Conservation (phyloP, 225 moss, liverwort and hornwort species). For the Marchantia polymorpha region DNA sequence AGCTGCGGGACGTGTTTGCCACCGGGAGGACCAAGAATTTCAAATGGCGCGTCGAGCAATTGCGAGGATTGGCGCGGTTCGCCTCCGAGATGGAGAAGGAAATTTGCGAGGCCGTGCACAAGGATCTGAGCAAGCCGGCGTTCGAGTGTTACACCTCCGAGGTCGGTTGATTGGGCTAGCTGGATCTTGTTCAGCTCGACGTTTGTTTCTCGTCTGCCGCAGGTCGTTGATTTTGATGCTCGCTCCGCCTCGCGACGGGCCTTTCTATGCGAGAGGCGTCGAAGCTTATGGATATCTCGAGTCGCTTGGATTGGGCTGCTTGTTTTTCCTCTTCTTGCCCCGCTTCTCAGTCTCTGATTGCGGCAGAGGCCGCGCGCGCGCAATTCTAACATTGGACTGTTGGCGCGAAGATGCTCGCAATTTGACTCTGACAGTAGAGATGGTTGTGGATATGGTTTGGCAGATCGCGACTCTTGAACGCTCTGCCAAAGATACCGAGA, state of each 20-base stretch:
- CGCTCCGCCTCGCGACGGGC: neutral
- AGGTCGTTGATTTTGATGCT: neutral
- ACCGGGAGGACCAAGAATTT: slow-evolving; percentile 48
- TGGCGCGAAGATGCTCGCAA: neutral
- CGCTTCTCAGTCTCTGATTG: neutral
- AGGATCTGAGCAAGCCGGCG: slow-evolving; percentile 60
- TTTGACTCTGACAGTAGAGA: neutral
- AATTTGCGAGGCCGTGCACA: slow-evolving; percentile 47
- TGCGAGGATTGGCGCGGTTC: slow-evolving; percentile 45
- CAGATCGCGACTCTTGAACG: neutral
- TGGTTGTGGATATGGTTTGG: neutral
- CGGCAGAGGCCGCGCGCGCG: neutral
- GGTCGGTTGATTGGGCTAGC: slow-evolving; percentile 23
- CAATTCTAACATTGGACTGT: neutral
- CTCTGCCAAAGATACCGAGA: slow-evolving; percentile 3
- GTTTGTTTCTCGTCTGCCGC: neutral
- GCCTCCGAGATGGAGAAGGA: slow-evolving; percentile 49
- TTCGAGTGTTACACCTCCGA: slow-evolving; percentile 47
- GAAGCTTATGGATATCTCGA: neutral
- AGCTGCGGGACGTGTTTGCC: slow-evolving; percentile 44
- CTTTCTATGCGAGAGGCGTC: too few relatives aligned
- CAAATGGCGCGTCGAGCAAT: slow-evolving; percentile 66
- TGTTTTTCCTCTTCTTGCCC: neutral
- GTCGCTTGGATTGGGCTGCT: neutral
- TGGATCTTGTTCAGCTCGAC: neutral